Base-by-base conservation (phyloP, 2,329 filamentous ascomycete species). In the Aspergillus arachidicola region DNA sequence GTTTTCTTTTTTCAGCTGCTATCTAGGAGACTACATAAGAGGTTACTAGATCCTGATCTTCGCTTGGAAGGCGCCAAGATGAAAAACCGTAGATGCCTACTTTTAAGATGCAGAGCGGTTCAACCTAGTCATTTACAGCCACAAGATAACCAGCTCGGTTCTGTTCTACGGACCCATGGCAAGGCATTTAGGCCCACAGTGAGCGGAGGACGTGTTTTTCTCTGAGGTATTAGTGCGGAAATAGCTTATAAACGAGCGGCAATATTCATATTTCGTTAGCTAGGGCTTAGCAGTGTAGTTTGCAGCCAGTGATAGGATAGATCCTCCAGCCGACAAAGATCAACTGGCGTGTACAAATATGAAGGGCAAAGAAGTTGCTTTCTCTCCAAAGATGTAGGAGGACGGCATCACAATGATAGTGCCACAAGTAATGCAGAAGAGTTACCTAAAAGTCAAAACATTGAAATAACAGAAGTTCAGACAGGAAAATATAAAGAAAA, bases 381-480 rank as follows among this genome's bases (percentile, higher is more conserved):
- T n/a, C 54, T 4, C 19, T 19, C 19, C 36, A 41, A n/a, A 14
- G 16, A 45, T 61, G 16, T 36, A 41, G 34, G 57, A 59, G n/a
- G 48, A 46, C 53, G 54, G 45, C 55, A 64, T 61, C n/a, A 57
- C 51, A 58, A 57, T 58, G 53, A 59, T 57, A 64, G 58, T 61
- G 63, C 61, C 63, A 60, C 61, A 60, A 50, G 59, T n/a, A 41
- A 60, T 46, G 46, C n/a, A 21, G 41, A 57, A 53, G 57, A 59
- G 55, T 28, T 19, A 57, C 14, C 55, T 14, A 59, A 57, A 53
- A 43, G 59, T 60, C 38, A 57, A 38, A 59, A 64, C 36, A 62
- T 53, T 59, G 62, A 62, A 61, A 59, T 23, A 62, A 55, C 51
- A 58, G 43, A 34, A 64, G 51, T 50, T 60, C 61, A 59, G 57